These are phyloP conservation scores for Boechera stricta DNA, from an alignment of 345 rosid genomes.

Conservation along the genomic window DNA sequence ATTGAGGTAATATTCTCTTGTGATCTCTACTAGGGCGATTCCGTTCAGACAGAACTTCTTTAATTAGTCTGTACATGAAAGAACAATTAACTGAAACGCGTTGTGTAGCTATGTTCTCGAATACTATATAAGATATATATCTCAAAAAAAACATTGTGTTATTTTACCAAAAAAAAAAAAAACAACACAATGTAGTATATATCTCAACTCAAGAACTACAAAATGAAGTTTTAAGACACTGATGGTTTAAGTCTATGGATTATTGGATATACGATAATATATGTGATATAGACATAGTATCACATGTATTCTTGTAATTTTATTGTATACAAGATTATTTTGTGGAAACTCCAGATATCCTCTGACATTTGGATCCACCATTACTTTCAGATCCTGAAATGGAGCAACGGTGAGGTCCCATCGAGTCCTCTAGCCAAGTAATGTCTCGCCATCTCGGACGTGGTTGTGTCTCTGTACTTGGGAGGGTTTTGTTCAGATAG, in stretches of 20 bases:
- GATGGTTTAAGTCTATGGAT: constrained; percentile 3
- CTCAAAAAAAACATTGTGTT: neutral
- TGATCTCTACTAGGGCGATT: neutral
- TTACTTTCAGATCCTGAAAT: constrained; percentile 25
- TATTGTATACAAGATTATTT: neutral
- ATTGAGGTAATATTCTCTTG: neutral
- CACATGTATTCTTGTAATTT: neutral
- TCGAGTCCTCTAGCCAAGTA: constrained; percentile 47
- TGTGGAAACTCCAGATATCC: neutral
- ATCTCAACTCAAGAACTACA: neutral
- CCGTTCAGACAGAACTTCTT: neutral
- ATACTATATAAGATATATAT: neutral
- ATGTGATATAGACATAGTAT: neutral
- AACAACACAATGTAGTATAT: neutral
- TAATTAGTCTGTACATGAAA: neutral
- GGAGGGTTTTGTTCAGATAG: constrained; percentile 52
- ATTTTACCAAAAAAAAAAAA: neutral
- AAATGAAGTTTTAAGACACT: neutral
- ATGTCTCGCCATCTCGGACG: constrained; percentile 31
- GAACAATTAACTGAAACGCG: neutral
- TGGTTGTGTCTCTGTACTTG: constrained; percentile 49
- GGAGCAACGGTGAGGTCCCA: constrained; percentile 31
- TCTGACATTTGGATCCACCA: neutral
- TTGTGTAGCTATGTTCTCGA: neutral
- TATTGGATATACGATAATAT: neutral